phyloP scores from a whole-genome alignment of 2,329 filamentous ascomycete species.

The Colletotrichum tabaci region DNA sequence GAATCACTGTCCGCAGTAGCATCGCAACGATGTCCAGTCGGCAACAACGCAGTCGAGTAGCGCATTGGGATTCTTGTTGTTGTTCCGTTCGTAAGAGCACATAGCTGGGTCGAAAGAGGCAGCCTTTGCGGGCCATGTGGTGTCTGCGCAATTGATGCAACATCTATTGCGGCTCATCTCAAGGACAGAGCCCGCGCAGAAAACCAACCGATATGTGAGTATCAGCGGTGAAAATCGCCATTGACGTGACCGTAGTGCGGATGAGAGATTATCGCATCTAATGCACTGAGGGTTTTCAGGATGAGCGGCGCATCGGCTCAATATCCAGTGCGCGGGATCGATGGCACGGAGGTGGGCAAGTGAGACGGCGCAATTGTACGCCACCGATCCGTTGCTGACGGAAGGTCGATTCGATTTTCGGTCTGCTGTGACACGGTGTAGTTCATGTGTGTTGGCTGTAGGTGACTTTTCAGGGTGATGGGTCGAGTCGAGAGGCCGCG shows the following conservation, averaged over 20 bases:
- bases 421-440: neutral
- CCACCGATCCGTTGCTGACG: neutral
- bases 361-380: slow-evolving; percentile 3
- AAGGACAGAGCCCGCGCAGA: slow-evolving; percentile 8
- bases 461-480: neutral
- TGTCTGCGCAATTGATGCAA: neutral
- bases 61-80: neutral
- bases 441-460: neutral
- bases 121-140: neutral
- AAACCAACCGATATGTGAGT: neutral
- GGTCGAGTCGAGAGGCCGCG: neutral
- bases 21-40: neutral
- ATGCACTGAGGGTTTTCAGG: slow-evolving; percentile 24
- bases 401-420: slow-evolving; percentile 11
- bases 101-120: neutral
- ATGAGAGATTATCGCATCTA: slow-evolving; percentile 25
- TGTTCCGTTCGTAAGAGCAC: neutral
- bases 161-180: slow-evolving; percentile 53
- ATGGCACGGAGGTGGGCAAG: slow-evolving; percentile 1
- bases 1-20: neutral
- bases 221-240: neutral
- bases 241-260: neutral
- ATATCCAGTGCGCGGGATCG: slow-evolving; percentile 15
- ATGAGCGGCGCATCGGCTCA: slow-evolving; percentile 26
- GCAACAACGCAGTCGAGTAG: neutral